Evolutionary conservation across 1,284 basidiomycete genomes (phyloP), one percentile per base, ranked within the genome.

Genomic region (Leucoagaricus sp.): DNA sequence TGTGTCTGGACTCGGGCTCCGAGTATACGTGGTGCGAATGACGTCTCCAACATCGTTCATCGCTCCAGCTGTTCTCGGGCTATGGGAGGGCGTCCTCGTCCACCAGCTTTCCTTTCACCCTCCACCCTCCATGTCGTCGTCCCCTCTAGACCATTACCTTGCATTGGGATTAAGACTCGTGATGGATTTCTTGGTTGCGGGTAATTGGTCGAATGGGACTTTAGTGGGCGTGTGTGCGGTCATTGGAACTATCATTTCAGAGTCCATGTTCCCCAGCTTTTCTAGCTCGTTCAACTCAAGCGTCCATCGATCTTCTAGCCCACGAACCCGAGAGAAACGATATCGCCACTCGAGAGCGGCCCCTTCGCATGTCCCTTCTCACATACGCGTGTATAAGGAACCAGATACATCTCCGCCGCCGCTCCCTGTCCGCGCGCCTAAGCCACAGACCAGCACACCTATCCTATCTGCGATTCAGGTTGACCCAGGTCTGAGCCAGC

Each of bases 71-170:
- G 59, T 75, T 4, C 55, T 77, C 15, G 76, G 76, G 25, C 49
- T 75, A 29, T 77, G 75, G 73, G 76, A 78, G 62, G 76, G 76
- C 33, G 64, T 67, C 19, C 65, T 72, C 36, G 60, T 76, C 28
- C 70, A 76, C 58, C 70, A 74, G 49, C 64, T 76, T 45, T 63
- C 62, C 26, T 51, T 57, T 19, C 48, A 46, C 17, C 55, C 55
- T 17, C 33, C 41, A 29, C 60, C 63, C 48, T 62, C 61, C 38
- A 62, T 57, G 52, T 63, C 63, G 13, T 57, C 61, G 34, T 60
- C 67, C 17, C 62, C 65, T 52, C 49, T 72, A 19, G 76, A 77
- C 64, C 75, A 75, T 55, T 67, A 72, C 61, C 72, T 78, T 17
- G 76, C 75, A 40, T 75, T 71, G 55, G 71, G 69, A 25, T 63